Conservation (phyloP, 495 filamentous ascomycete species). For the Halenospora varia region DNA sequence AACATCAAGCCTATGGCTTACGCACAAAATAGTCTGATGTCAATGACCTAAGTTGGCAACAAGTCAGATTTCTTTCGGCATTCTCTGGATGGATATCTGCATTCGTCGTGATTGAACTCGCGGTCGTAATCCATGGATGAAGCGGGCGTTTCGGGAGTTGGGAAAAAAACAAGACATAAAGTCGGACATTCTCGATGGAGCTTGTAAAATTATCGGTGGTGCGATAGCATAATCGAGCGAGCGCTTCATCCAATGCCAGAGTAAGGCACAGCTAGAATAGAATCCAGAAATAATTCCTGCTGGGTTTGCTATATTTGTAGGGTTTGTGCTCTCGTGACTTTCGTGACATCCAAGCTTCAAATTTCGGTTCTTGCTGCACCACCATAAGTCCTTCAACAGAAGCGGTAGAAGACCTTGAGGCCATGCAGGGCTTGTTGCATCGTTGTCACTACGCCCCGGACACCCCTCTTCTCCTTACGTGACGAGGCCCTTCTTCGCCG, state of each 20-base stretch:
- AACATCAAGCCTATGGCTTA: constrained; percentile 91
- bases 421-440: too few species aligned
- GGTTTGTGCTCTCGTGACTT: background rate
- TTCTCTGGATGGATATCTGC: constrained; percentile 25
- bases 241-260: background rate
- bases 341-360: background rate
- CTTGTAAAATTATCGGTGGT: constrained; percentile 5
- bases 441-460: too few species aligned
- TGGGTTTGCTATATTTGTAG: background rate
- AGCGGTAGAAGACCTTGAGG: too few species aligned
- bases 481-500: too few species aligned
- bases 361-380: background rate
- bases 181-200: background rate
- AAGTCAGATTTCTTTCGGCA: constrained; percentile 20
- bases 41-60: constrained; percentile 12
- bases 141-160: constrained; percentile 10
- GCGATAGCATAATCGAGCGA: constrained; percentile 1
- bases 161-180: constrained; percentile 1
- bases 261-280: background rate
- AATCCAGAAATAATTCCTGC: background rate
- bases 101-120: constrained; percentile 22
- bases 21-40: constrained; percentile 70
- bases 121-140: background rate
- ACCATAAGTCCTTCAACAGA: too few species aligned
- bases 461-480: too few species aligned